A percentile compares a stretch with the other conserved stretches of the same genome.
Evolutionary conservation across 371 early-diverging fungal genomes (phyloP).

Genomic region (Mucor lusitanicus): DNA sequence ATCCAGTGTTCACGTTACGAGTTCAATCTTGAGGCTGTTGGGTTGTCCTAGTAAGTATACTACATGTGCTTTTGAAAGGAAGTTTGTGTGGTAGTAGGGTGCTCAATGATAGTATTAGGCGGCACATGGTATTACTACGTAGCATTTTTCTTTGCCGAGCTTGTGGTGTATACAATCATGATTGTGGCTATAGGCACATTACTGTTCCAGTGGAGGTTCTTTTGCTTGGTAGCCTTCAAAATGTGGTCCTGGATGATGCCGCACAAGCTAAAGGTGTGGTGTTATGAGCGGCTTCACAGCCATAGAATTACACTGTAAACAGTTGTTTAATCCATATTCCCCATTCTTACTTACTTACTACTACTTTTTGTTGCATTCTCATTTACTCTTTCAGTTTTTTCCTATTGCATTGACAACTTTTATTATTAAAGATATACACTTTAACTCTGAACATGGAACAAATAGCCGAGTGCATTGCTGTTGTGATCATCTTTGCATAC

Average conservation of each 20-base stretch:
- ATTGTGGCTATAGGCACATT: constrained; percentile 38
- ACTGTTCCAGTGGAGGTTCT: constrained; percentile 43
- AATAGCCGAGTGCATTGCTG: not conserved
- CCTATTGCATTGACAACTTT: not conserved
- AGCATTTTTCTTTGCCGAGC: constrained; percentile 37
- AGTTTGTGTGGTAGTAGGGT: not conserved
- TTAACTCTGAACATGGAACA: not conserved
- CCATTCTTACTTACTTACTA: not conserved
- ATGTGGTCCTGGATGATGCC: constrained; percentile 46
- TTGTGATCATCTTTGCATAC: not conserved
- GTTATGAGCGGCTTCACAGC: constrained; percentile 18
- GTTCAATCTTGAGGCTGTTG: constrained; percentile 12
- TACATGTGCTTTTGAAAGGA: not conserved
- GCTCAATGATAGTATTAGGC: not conserved
- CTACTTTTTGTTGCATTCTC: not conserved
- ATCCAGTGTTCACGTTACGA: constrained; percentile 40
- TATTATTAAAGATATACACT: not conserved
- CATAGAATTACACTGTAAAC: constrained; percentile 16
- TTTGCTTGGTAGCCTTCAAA: constrained; percentile 29
- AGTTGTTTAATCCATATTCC: not conserved
- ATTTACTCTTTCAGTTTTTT: not conserved
- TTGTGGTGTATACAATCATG: constrained; percentile 41
- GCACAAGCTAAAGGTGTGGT: constrained; percentile 16
- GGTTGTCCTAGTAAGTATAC: constrained; percentile 16
- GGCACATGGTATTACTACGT: constrained; percentile 31